Base-by-base conservation (phyloP, 768 basidiomycete species). In the Kwoniella dendrophila region DNA sequence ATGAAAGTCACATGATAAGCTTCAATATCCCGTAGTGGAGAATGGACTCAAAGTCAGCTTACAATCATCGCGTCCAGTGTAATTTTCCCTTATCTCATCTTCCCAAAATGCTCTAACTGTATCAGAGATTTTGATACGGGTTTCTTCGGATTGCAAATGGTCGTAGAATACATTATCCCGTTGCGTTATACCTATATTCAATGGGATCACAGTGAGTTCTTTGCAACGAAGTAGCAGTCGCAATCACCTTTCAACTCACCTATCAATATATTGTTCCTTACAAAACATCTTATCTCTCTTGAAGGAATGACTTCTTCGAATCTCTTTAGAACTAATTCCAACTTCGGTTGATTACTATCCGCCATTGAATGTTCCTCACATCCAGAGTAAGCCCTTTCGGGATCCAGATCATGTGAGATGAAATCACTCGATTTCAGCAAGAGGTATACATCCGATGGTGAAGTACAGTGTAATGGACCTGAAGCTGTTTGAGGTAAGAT, bases 361-460 rank as follows among this genome's bases (percentile, higher is more conserved):
- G 56, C 38, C 26, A 41, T 20, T 14, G 18, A 22, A 7, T 29
- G 20, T 32, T 30, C 22, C 8, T 30, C 52, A 18, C 24, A 36
- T 18, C 53, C 32, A 18, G 86, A 86, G 60, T 94, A 94, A 4
- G 90, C 86, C 32, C 75, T 80, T 2, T 82, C 82, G 1, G 78
- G 68, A 56, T 82, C 83, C 7, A 94, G 78, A 72, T 92, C 93
- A 68, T 96, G 90, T 1, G 85, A 83, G 57, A 92, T 82, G 67
- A 94, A 94, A 77, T 95, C 90, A 32, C 91, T 93, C 0, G 92
- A 91, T 77, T 98, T 97, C 65, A 98, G 84, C 0, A 95, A 81
- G 57, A 95, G 83, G 78, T 95, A 97, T 32, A 97, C 88, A 67
- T 98, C 94, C 0, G 90, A 85, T 0, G 92, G 92, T 1, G 86